Base-by-base conservation (phyloP, 257 asterid genomes). In the Eustoma russellianum region DNA sequence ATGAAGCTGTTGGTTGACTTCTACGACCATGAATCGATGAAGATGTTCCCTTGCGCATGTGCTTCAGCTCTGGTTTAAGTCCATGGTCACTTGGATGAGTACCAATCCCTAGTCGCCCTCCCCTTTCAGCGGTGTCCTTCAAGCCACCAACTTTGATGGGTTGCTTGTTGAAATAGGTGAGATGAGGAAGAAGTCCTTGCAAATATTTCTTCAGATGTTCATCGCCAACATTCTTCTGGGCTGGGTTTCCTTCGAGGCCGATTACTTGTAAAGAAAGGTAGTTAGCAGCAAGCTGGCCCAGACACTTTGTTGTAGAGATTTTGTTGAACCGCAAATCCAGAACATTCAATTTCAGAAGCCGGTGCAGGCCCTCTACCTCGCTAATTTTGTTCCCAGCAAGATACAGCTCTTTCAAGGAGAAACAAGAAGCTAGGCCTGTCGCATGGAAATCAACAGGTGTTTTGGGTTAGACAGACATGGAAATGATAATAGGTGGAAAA, bases 351-450 rank as follows among this genome's bases (percentile, higher is more conserved):
- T 92, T 92, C 44, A 92, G 82, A 51, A 88, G 94, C 59, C 97
- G 94, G 79, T 92, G 99, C 58, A 92, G 97, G 40, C 99, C 99
- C 77, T 88, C 99, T 9, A 88, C 94, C 73, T 88, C 99, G 9
- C 95, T 85, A 70, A 92, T 88, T 77, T 88, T 92, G 81, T 92
- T 92, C 40, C 99, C 97, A 0, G 97, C 94, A 38, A 92, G 70
- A 83, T 92, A 88, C 48, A 92, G 55, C 66, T 92, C 99, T 62
- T 88, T 88, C 71, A 92, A 71, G 57, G 99, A 80, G 64, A 94
- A 71, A 74, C 99, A 92, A 7, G 82, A 83, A 43, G 91, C 94
- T 34, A 92, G 92, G 57, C 99, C 99, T 92, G 55, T 64, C 61
- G 53, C 67, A 48, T 17, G 62, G 49, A 18, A 55, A 24, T 33